Evolutionary conservation across 441 rosid species (phyloP).

Genomic region (Melastoma candidum): DNA sequence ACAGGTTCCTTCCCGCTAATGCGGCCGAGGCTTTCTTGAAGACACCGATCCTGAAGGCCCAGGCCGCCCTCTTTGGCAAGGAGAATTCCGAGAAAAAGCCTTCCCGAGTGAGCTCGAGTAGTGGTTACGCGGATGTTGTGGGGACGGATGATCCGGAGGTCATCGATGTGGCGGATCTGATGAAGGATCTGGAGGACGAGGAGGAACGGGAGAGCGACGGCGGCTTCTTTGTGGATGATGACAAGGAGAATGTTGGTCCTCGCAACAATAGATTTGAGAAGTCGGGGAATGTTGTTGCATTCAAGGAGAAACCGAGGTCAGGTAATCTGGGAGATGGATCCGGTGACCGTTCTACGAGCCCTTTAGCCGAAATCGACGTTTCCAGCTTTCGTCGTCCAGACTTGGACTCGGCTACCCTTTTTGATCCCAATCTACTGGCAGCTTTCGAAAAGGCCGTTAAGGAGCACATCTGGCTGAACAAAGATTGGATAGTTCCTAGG

Average conservation of each 20-base stretch:
- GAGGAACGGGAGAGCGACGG: constrained; percentile 3
- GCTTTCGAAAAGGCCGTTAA: constrained; percentile 59
- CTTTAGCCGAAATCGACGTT: constrained; percentile 36
- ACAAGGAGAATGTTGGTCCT: constrained; percentile 53
- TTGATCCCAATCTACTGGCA: constrained; percentile 64
- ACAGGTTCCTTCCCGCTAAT: constrained; percentile 39
- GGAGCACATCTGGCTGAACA: constrained; percentile 27
- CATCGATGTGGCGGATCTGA: constrained; percentile 34
- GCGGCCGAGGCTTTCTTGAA: constrained; percentile 29
- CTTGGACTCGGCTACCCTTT: constrained; percentile 53
- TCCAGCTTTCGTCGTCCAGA: constrained; percentile 63
- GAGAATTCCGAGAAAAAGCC: constrained; percentile 17
- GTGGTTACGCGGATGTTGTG: neutral
- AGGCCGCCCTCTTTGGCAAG: constrained; percentile 19
- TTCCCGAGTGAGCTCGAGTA: neutral
- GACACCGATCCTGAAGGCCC: constrained; percentile 23
- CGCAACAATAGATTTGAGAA: neutral
- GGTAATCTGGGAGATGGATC: neutral
- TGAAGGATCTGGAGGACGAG: constrained; percentile 38
- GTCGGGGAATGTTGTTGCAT: neutral
- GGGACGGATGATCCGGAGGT: constrained; percentile 28
- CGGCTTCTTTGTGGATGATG: constrained; percentile 19
- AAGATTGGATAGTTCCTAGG: constrained; percentile 28
- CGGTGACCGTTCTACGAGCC: constrained; percentile 14
- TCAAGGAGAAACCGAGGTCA: constrained; percentile 16